Evolutionary conservation across 345 rosid genomes (phyloP), one percentile per base, ranked within the genome.

Genomic region (Arabis alpina): DNA sequence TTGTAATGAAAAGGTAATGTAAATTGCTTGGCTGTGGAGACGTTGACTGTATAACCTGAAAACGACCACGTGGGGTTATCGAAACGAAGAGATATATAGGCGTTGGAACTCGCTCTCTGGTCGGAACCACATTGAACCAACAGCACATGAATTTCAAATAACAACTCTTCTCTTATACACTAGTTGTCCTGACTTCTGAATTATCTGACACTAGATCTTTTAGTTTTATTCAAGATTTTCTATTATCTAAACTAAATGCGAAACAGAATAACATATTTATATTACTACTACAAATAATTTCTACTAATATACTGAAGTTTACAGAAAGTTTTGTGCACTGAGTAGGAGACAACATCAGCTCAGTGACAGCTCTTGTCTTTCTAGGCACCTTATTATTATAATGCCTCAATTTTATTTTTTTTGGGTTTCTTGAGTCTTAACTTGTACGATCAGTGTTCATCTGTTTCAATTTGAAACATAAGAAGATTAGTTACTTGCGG

Each of bases 61-160:
- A 58, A 66, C 19, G 48, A 52, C 37, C 73, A 74, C 73, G 64
- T 75, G 78, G 74, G 74, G 36, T 36, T 75, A 75, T 75, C 74
- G 16, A 54, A 68, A 68, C 74, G 69, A 75, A 68, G 64, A 43
- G 74, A 75, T 19, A 19, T 19, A 19, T 75, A 68, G 54, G 60
- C 78, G 41, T 68, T 68, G 78, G 70, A 55, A 75, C 59, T 68
- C 59, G 70, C 52, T 54, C 73, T 75, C 53, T 74, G 56, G 72
- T 74, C 68, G 62, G 78, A 39, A 67, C 56, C 25, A 51, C 61
- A 66, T 43, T 59, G 67, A 74, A 66, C 54, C 44, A 66, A 65
- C 59, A 9, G 32, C 66, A 64, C 66, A 64, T 73, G 65, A 54
- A 16, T 32, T 50, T 70, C 43, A 52, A 19, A 52, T 61, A 12